Evolutionary conservation across 2,329 filamentous ascomycete species (phyloP).

Genomic region (Colletotrichum magnum): DNA sequence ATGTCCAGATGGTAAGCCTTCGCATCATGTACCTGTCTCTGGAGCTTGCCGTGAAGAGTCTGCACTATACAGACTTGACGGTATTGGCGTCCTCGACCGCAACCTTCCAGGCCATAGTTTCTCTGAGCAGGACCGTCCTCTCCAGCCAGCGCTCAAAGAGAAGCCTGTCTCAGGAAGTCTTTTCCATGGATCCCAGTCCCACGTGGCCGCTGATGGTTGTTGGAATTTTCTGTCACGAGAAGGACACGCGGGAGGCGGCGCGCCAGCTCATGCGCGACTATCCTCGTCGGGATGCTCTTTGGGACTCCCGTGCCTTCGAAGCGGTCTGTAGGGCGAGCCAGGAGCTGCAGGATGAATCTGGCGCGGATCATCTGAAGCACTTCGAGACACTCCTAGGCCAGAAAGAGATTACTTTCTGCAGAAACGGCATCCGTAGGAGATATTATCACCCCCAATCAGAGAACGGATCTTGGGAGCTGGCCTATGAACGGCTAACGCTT

Average conservation of each 20-base stretch:
- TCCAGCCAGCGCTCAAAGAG: not conserved
- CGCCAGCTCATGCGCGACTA: constrained; percentile 57
- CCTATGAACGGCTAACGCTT: not conserved
- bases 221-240: constrained; percentile 56
- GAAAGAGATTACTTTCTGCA: constrained; percentile 5
- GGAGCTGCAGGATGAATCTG: not conserved
- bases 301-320: constrained; percentile 56
- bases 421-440: not conserved
- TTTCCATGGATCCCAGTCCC: constrained; percentile 28
- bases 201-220: constrained; percentile 57
- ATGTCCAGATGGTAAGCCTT: constrained; percentile 17
- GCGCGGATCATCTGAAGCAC: not conserved
- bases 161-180: constrained; percentile 7
- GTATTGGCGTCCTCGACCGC: not conserved
- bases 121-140: constrained; percentile 11
- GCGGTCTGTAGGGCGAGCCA: constrained; percentile 34
- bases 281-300: constrained; percentile 59
- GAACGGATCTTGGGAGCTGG: not conserved
- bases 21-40: constrained; percentile 23
- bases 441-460: not conserved
- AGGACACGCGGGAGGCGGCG: constrained; percentile 54
- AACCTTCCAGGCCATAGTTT: constrained; percentile 9
- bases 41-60: constrained; percentile 8
- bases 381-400: not conserved
- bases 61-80: constrained; percentile 5